Base-by-base conservation (phyloP, 805 yeast species). In the Saturnispora zaruensis region DNA sequence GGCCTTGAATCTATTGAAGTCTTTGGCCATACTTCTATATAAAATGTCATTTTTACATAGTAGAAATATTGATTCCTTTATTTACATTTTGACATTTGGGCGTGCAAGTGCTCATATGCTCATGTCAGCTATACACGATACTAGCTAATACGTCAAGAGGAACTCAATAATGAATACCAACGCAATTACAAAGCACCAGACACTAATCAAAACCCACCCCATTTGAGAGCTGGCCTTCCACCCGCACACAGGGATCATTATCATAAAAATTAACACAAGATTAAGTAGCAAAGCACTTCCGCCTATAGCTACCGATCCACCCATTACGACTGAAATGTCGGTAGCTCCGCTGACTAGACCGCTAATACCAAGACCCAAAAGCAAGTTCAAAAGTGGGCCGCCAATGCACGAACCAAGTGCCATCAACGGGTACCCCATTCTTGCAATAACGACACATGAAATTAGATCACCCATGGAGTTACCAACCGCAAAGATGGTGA, bases 371-470 rank as follows among this genome's bases (percentile, higher is more conserved):
- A 91, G 68, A 0, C 97, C 95, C 37, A 90, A 71, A 9, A 93
- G 68, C 41, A 84, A 69, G 48, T 89, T 84, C 40, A 93, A 64
- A 51, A 91, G 66, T 0, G 98, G 98, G 1, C 96, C 88, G 0
- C 97, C 98, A 63, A 90, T 84, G 60, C 98, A 90, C 0, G 97
- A 96, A 26, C 93, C 86, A n/a, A 93, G 71, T 0, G 97, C 97
- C 85, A 91, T 85, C 43, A 84, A 74, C 0, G 96, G 87, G 67
- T 79, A 81, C 0, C 96, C 96, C 74, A 87, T 76, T 51, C 71
- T 71, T 0, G 96, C 89, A 24, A 91, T 78, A 0, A 95, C 84
- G 33, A 84, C 64, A 57, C 91, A 88, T 0, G 96, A 84, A 1
- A 90, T 81, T 44, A 90, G 69, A 61, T 91, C 99, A 5, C 98